Evolutionary conservation across 2,329 filamentous ascomycete species (phyloP), one percentile per base, ranked within the genome.

Genomic region (Tympanopsis confertula): DNA sequence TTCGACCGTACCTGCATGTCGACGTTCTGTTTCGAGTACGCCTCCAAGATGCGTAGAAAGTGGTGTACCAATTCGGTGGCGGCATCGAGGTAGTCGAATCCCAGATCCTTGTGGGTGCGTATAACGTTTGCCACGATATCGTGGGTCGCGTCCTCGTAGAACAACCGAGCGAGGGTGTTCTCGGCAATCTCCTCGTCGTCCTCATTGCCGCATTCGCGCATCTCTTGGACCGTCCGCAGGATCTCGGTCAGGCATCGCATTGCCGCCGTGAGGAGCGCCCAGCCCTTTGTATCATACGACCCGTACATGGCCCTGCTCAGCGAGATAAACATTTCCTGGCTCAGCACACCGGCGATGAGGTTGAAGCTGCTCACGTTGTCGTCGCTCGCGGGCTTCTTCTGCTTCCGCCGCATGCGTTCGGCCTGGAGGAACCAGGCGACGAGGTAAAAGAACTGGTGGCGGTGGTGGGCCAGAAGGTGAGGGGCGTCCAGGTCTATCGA

Each of bases 241-340:
- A 96, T 91, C 53, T 96, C 88, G 0, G 88, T 96, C 53, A 95
- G 94, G 53, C 88, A 95, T 39, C 85, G 80, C 78, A 96, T 91
- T 35, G 84, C 80, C 1, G 89, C 82, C 39, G 87, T 85, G 13
- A 96, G 61, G 48, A 94, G 84, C 39, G 77, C 74, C 87, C 88
- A 95, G 42, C 80, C 78, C 54, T 94, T 95, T 48, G 82, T 73
- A 44, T 93, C 87, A 43, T 83, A 72, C 3, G 81, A 75, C 39
- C 74, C 72, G 44, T 89, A 82, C 69, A 96, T 86, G 35, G 78
- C 76, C 37, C 84, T 76, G 47, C 87, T 94, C 14, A 98, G 61
- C 2, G 86, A 79, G 45, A 96, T 82, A 48, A 98, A 94, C 49
- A 85, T 95, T 57, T 96, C 85, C 54, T 98, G 91, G 48, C 89